A percentile compares a stretch with the other conserved stretches of the same genome.
phyloP scores from a whole-genome alignment of 208 protist genomes.

The Leishmania mexicana region DNA sequence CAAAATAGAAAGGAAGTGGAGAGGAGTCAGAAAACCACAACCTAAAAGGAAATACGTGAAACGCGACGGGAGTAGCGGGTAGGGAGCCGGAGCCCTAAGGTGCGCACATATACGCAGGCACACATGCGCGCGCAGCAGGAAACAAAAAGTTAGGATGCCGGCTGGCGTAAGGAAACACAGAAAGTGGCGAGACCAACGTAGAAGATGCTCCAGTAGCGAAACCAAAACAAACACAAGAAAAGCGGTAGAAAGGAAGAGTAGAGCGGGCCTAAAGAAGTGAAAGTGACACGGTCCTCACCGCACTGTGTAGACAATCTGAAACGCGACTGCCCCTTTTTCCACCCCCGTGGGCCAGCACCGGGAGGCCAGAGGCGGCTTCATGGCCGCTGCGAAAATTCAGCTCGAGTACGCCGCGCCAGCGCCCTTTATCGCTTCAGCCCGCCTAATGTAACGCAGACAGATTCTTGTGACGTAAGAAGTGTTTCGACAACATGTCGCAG shows the following conservation, averaged over 20 bases:
- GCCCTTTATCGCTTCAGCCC: neutral
- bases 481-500: slow-evolving; percentile 20
- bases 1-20: neutral
- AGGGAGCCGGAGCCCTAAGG: neutral
- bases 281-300: neutral
- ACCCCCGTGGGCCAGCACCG: neutral
- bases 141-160: neutral
- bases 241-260: neutral
- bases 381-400: neutral
- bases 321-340: neutral
- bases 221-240: neutral
- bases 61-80: neutral
- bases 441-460: neutral
- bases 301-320: neutral
- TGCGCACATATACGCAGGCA: neutral
- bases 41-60: neutral
- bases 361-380: neutral
- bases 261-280: neutral
- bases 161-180: neutral
- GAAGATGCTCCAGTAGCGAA: neutral
- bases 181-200: neutral
- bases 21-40: neutral
- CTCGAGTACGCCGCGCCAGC: neutral
- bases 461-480: slow-evolving; percentile 33
- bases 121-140: neutral